Evolutionary conservation across 768 basidiomycete genomes (phyloP).

Genomic region (Albatrellus ellisii): DNA sequence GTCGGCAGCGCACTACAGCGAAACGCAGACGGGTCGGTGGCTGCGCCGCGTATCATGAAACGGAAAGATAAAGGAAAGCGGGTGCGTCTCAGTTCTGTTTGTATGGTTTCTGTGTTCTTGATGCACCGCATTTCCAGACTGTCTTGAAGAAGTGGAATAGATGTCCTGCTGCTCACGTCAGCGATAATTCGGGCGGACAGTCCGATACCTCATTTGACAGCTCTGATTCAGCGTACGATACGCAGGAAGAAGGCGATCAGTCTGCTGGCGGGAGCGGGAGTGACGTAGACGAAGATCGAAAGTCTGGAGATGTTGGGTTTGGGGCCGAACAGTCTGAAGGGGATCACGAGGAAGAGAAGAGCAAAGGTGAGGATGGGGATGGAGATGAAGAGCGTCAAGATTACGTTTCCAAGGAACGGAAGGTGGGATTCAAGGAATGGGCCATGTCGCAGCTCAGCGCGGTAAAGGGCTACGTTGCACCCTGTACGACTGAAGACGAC

Average conservation of each 20-base stretch:
- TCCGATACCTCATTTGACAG: slow-evolving; percentile 64
- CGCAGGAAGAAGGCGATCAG: slow-evolving; percentile 6
- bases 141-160: slow-evolving; percentile 41
- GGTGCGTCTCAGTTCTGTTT: slow-evolving; percentile 22
- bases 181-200: slow-evolving; percentile 19
- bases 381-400: slow-evolving; percentile 15
- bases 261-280: not conserved
- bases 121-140: slow-evolving; percentile 16
- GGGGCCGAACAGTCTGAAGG: slow-evolving; percentile 16
- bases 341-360: slow-evolving; percentile 9
- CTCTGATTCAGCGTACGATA: slow-evolving; percentile 62
- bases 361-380: slow-evolving; percentile 16
- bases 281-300: not conserved
- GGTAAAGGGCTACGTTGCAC: slow-evolving; percentile 29
- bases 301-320: not conserved
- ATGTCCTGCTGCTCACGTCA: slow-evolving; percentile 17
- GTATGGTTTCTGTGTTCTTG: not conserved
- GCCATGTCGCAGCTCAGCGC: slow-evolving; percentile 62
- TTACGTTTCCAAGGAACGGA: slow-evolving; percentile 22
- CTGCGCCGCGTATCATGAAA: slow-evolving; percentile 33
- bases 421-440: slow-evolving; percentile 81
- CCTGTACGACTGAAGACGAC: slow-evolving; percentile 5
- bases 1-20: slow-evolving; percentile 57
- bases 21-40: slow-evolving; percentile 48
- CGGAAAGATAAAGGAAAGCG: slow-evolving; percentile 30